Conservation (phyloP, 2,329 filamentous ascomycete genomes). For the Paraphaeosphaeria sporulosa region DNA sequence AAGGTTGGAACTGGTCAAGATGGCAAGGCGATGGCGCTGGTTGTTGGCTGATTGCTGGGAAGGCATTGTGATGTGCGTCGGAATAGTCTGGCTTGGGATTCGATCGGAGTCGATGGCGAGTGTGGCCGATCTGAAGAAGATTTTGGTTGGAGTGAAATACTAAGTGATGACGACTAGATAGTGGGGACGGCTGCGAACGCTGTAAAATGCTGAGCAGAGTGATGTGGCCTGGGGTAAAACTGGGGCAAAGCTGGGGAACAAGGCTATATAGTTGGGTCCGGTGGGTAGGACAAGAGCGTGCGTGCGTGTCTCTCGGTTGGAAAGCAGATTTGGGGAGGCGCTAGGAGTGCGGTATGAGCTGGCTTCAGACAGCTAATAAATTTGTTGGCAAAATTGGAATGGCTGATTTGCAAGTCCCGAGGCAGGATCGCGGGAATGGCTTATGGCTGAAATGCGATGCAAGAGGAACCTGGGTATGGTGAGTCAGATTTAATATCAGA, state of each 20-base stretch:
- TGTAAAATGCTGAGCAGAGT: conserved; percentile 13
- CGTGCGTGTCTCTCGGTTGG: conserved; percentile 20
- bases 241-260: conserved; percentile 21
- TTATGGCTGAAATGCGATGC: conserved; percentile 32
- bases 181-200: conserved; percentile 8
- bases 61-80: conserved; percentile 34
- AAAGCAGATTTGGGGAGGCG: conserved; percentile 26
- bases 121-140: not conserved
- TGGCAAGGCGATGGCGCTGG: conserved; percentile 52
- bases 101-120: conserved; percentile 1
- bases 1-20: conserved; percentile 51
- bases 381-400: conserved; percentile 41
- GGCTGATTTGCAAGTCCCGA: conserved; percentile 33
- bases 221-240: conserved; percentile 19
- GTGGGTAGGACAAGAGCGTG: conserved; percentile 17
- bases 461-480: conserved; percentile 34
- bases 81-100: not conserved
- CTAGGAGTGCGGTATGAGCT: conserved; percentile 35
- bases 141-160: not conserved
- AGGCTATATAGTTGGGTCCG: conserved; percentile 30
- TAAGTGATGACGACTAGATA: not conserved
- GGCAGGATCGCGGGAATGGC: conserved; percentile 23
- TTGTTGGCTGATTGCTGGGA: conserved; percentile 32
- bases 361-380: conserved; percentile 37
- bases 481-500: conserved; percentile 49